Evolutionary conservation across 2,329 filamentous ascomycete species (phyloP).

Genomic region (Alternaria incomplexa): DNA sequence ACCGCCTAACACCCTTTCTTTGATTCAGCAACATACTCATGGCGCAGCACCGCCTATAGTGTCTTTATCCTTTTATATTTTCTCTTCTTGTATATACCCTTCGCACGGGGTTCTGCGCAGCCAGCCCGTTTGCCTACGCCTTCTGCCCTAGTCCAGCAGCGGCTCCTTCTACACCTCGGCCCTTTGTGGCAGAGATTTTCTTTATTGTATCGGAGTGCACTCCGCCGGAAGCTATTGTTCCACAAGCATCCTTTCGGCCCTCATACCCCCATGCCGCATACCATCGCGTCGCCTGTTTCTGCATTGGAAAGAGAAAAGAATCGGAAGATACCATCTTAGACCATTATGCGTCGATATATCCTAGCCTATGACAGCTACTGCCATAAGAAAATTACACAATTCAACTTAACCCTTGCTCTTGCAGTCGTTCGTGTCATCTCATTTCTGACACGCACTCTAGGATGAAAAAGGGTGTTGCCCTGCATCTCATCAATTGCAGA

Average conservation of each 20-base stretch:
- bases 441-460: background rate
- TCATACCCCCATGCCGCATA: background rate
- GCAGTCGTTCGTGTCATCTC: background rate
- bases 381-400: background rate
- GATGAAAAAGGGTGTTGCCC: background rate
- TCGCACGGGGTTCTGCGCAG: background rate
- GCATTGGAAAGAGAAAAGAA: conserved; percentile 1
- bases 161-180: background rate
- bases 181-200: background rate
- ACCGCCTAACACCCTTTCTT: background rate
- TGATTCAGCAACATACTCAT: conserved; percentile 1
- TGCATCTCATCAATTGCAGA: background rate
- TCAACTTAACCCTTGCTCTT: background rate
- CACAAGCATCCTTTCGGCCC: background rate
- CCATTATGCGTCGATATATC: conserved; percentile 7
- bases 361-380: background rate
- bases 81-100: conserved; percentile 22
- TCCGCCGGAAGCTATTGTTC: background rate
- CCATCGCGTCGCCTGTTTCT: background rate
- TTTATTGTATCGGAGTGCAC: background rate
- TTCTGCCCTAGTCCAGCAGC: conserved; percentile 2
- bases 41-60: conserved; percentile 10
- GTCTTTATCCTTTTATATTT: conserved; percentile 5
- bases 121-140: background rate
- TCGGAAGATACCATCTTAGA: conserved; percentile 14